Percentiles rank a stretch among this genome's conserved stretches.
phyloP scores from a whole-genome alignment of 2,329 filamentous ascomycete species.

The Ophiobolus disseminans region DNA sequence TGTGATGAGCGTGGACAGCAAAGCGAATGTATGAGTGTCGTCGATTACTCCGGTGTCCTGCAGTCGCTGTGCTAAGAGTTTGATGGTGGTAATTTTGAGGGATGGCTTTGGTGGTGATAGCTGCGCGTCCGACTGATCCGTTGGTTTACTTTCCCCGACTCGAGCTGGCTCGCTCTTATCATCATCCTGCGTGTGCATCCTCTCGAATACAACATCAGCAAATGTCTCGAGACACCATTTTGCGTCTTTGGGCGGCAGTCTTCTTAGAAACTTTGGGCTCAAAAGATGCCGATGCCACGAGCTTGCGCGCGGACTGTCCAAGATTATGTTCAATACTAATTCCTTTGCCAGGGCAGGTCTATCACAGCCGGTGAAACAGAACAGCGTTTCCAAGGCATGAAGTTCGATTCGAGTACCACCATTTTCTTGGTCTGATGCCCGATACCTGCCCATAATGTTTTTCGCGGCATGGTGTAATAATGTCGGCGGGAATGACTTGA shows the following conservation, averaged over 20 bases:
- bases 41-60: constrained; percentile 43
- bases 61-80: constrained; percentile 51
- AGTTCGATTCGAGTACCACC: constrained; percentile 20
- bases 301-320: constrained; percentile 47
- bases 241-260: constrained; percentile 41
- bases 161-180: neutral
- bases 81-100: constrained; percentile 54
- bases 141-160: neutral
- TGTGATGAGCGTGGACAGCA: constrained; percentile 40
- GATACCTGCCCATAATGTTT: constrained; percentile 18
- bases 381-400: constrained; percentile 33
- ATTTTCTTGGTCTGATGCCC: constrained; percentile 1
- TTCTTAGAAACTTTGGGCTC: constrained; percentile 37
- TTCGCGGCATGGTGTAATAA: constrained; percentile 25
- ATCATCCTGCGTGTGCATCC: constrained; percentile 27
- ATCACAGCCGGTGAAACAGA: constrained; percentile 37
- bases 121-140: neutral
- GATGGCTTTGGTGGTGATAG: constrained; percentile 8
- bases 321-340: constrained; percentile 36
- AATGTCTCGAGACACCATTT: constrained; percentile 37
- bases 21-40: constrained; percentile 32
- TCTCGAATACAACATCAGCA: constrained; percentile 37
- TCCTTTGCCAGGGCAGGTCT: constrained; percentile 37
- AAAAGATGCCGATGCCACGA: constrained; percentile 53
- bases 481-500: constrained; percentile 24